These are phyloP conservation scores for Lasiodiplodia citricola DNA, from an alignment of 2,329 filamentous ascomycete species.

Conservation along the genomic window DNA sequence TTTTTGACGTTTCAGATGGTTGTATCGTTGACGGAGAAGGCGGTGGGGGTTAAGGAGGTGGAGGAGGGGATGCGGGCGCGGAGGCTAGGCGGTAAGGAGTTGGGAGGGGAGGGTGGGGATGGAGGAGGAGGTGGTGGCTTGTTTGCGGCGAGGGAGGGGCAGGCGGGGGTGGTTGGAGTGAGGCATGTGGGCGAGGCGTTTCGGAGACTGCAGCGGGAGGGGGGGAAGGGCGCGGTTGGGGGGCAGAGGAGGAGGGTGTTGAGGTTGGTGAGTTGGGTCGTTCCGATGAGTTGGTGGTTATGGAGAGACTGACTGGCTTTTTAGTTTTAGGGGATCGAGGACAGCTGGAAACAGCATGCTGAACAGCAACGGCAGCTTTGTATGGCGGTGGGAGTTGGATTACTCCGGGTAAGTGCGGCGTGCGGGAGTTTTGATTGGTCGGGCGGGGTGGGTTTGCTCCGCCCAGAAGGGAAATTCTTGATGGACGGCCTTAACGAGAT, in stretches of 20 bases:
- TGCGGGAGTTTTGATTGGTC: not conserved
- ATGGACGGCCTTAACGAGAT: not conserved
- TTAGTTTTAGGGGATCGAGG: not conserved
- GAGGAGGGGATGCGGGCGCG: not conserved
- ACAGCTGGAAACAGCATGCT: not conserved
- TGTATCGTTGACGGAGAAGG: not conserved
- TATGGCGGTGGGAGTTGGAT: not conserved
- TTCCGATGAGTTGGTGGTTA: not conserved
- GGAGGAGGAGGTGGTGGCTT: not conserved
- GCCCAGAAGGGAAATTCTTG: not conserved
- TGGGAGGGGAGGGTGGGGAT: not conserved
- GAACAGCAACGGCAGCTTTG: too few species aligned
- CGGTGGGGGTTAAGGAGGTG: not conserved
- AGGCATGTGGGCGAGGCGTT: not conserved
- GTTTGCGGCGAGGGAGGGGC: not conserved
- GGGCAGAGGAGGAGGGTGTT: not conserved
- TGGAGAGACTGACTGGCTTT: too few species aligned
- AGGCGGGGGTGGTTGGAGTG: not conserved
- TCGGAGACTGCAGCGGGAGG: constrained; percentile 4
- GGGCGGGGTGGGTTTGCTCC: not conserved
- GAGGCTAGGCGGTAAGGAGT: too few species aligned
- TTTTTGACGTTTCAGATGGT: not conserved
- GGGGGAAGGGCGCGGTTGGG: not conserved
- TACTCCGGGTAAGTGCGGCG: not conserved
- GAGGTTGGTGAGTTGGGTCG: not conserved